Conservation (phyloP, 768 basidiomycete genomes). For the Lactarius trivialis region DNA sequence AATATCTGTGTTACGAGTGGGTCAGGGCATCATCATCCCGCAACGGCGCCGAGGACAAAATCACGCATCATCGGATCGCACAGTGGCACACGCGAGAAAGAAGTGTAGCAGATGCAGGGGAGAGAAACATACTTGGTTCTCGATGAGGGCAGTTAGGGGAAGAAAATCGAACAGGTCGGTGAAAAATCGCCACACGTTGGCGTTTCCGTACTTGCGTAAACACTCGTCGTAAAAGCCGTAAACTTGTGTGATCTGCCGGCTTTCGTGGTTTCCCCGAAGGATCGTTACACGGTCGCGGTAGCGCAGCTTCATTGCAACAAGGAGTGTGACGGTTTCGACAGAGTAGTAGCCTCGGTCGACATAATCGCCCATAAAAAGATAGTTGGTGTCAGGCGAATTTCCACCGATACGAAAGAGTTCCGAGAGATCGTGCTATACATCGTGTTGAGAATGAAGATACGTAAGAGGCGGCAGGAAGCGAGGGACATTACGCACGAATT, state of each 20-base stretch:
- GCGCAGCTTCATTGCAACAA: conserved; percentile 94
- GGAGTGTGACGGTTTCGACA: conserved; percentile 95
- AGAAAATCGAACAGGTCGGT: conserved; percentile 98
- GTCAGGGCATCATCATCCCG: conserved; percentile 6
- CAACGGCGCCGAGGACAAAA: not conserved
- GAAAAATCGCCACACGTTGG: conserved; percentile 99
- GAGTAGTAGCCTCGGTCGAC: conserved; percentile 99
- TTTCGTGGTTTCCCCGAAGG: conserved; percentile 97
- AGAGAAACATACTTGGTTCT: conserved; percentile 82
- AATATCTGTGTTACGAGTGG: conserved; percentile 64
- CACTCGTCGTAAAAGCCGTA: conserved; percentile 99
- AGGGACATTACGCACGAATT: conserved; percentile 74
- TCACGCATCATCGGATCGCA: conserved; percentile 8
- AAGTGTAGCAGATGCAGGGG: not conserved
- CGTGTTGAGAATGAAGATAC: conserved; percentile 12
- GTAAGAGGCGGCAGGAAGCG: conserved; percentile 21
- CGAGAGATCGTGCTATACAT: conserved; percentile 89
- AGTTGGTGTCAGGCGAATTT: conserved; percentile 98
- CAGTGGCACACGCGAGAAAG: not conserved
- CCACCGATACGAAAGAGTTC: conserved; percentile 98
- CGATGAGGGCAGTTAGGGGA: conserved; percentile 94
- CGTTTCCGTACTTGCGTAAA: conserved; percentile 98
- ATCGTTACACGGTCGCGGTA: conserved; percentile 98
- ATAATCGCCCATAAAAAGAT: conserved; percentile 99
- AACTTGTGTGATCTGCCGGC: conserved; percentile 98